Evolutionary conservation across 192 early-diverging fungal genomes (phyloP).

Genomic region (Ramicandelaber brevisporus): DNA sequence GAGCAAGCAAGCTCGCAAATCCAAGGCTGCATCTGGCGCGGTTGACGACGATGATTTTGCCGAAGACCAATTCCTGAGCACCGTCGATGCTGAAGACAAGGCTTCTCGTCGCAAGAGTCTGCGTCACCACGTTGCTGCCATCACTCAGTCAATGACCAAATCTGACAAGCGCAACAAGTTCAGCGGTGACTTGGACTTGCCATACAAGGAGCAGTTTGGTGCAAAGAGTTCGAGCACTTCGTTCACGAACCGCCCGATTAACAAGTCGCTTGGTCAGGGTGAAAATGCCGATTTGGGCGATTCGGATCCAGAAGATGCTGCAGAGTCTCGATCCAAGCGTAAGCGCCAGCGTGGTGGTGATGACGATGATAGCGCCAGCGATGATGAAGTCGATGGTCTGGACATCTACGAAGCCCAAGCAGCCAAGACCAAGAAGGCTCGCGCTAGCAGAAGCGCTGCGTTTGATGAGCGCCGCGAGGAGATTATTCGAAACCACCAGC

Average conservation of each 20-base stretch:
- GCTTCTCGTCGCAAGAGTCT: conserved; percentile 17
- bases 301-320: no score
- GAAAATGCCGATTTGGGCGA: no score
- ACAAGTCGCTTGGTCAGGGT: no score
- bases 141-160: conserved; percentile 11
- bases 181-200: conserved; percentile 59
- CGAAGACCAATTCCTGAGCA: conserved; percentile 42
- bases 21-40: conserved; percentile 13
- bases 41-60: conserved; percentile 37
- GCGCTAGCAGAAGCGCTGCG: no score
- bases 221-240: neutral
- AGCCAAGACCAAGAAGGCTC: no score
- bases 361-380: conserved; percentile 9
- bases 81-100: conserved; percentile 64
- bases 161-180: conserved; percentile 15
- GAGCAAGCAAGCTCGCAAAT: no score
- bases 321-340: no score
- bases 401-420: conserved; percentile 3
- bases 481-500: no score
- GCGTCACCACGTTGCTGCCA: conserved; percentile 14
- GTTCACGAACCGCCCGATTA: conserved; percentile 1
- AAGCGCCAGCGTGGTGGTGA: no score
- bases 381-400: conserved; percentile 9
- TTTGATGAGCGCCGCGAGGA: no score
- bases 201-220: conserved; percentile 32